phyloP scores from a whole-genome alignment of 176 grass and related monocot genomes.

The Cenchrus fungigraminus region DNA sequence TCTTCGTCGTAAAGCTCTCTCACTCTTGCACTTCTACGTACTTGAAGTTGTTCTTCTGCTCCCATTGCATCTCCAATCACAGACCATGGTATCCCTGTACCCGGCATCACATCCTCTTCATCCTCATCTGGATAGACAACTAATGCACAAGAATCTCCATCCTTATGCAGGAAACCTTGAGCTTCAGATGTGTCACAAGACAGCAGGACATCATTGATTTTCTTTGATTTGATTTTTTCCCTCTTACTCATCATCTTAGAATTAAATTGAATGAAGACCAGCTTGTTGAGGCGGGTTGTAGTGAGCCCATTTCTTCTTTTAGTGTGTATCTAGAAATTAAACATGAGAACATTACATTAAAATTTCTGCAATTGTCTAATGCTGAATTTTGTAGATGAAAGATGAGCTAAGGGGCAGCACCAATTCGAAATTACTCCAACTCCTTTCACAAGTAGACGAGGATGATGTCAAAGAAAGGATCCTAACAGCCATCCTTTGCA shows the following conservation, averaged over 20 bases:
- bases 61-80: not conserved
- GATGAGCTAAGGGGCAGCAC: no score
- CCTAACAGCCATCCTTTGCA: no score
- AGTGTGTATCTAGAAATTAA: constrained; percentile 3
- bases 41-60: not conserved
- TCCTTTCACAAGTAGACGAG: no score
- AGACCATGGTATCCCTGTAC: not conserved
- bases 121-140: not conserved
- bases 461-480: no score
- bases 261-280: constrained; percentile 1
- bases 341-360: not conserved
- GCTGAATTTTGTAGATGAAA: no score
- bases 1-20: no score
- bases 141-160: not conserved
- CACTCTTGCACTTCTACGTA: not conserved
- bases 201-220: not conserved
- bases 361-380: no score
- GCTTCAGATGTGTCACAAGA: not conserved
- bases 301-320: constrained; percentile 8
- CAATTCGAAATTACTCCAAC: no score
- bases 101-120: not conserved
- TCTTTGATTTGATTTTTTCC: not conserved
- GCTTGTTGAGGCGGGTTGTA: not conserved
- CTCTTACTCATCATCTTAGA: not conserved
- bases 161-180: constrained; percentile 7